Evolutionary conservation across 495 filamentous ascomycete species (phyloP), one percentile per base, ranked within the genome.

Genomic region (Daldinia childiae): DNA sequence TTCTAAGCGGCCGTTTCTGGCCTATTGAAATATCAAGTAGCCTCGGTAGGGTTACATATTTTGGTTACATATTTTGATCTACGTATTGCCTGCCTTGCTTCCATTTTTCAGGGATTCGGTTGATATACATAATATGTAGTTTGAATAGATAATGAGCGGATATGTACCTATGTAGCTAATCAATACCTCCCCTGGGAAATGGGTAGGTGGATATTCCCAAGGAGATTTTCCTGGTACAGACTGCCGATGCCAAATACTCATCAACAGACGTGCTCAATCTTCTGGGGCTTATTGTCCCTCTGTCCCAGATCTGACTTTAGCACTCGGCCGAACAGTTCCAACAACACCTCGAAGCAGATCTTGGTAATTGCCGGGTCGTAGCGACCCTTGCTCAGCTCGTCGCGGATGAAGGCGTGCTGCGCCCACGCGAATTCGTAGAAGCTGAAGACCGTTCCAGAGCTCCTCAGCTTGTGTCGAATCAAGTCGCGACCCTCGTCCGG

Each of bases 351-450:
- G 76, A 97, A 97, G 80, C 94, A 97, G n/a, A 92, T 86, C 77
- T 92, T 93, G 11, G 88, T 89, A 60, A 98, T 87, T 2, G 90
- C 91, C 0, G 95, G 93, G 72, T 98, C 95, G 72, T 97, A 98
- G 12, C 95, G 87, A 5, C 94, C 94, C 82, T 97, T 98, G 76
- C 90, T 93, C 51, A 94, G 83, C 80, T 98, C 95, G 75, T 97
- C 95, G n/a, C 95, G 88, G 75, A 98, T 97, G 74, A 98, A 98
- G 0, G 94, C 93, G 83, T 96, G 95, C 77, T 98, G 95, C 21
- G 95, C 93, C 88, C 93, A 93, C 17, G 94, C 91, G 64, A 91
- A 86, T 78, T 98, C 95, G 79, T 97, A 94, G 72, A 91, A 97
- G 76, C 90, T 89, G 74, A 95, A 97, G 8, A 85, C 80, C 2